phyloP scores from a whole-genome alignment of 1,284 basidiomycete genomes.

The Puccinia novopanici region DNA sequence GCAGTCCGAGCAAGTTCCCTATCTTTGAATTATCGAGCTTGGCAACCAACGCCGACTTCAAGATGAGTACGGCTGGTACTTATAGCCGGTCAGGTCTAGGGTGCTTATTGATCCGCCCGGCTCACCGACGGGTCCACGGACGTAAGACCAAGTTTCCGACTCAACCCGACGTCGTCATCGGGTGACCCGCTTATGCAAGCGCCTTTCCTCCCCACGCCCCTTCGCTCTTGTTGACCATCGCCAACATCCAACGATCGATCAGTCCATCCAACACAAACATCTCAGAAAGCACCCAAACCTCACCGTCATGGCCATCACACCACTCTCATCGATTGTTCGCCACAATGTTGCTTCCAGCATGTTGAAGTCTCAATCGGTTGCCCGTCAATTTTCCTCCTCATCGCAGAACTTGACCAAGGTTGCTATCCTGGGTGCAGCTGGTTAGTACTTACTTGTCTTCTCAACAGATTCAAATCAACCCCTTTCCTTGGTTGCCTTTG shows the following conservation, averaged over 20 bases:
- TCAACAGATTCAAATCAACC: background rate
- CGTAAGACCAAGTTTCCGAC: background rate
- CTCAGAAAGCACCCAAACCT: too few species aligned
- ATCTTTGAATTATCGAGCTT: too few species aligned
- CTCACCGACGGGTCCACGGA: background rate
- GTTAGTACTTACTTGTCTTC: slow-evolving; percentile 57
- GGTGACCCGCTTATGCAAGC: background rate
- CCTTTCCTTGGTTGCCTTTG: background rate
- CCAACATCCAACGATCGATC: too few species aligned
- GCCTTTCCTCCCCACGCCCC: background rate
- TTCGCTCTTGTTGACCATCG: background rate
- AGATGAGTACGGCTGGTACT: too few species aligned
- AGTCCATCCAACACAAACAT: background rate
- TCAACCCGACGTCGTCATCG: background rate
- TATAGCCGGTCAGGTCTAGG: too few species aligned
- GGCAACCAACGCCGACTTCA: too few species aligned
- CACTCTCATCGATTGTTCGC: slow-evolving; percentile 24
- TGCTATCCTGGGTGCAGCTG: slow-evolving; percentile 85
- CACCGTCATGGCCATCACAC: slow-evolving; percentile 9
- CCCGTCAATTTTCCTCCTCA: slow-evolving; percentile 75
- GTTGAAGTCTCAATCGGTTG: slow-evolving; percentile 43
- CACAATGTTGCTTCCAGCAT: slow-evolving; percentile 3
- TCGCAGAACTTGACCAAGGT: slow-evolving; percentile 74
- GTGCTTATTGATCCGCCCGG: background rate
- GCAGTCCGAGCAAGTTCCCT: too few species aligned